A percentile compares a stretch with the other conserved stretches of the same genome.
Evolutionary conservation across 1,284 basidiomycete genomes (phyloP).

Genomic region (Ustilago nuda): DNA sequence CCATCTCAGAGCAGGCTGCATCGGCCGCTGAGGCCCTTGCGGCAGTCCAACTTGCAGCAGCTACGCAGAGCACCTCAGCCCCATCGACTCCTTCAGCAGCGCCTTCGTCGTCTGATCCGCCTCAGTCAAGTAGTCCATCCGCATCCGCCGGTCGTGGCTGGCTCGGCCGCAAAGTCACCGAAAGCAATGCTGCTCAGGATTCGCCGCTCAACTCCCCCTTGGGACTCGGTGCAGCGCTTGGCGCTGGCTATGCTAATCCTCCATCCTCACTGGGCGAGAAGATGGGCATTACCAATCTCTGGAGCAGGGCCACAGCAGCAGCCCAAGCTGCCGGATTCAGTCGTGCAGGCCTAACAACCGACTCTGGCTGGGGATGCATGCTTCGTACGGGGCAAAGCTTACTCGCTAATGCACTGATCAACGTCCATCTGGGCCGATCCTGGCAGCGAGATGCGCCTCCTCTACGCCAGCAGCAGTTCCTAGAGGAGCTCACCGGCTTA

Average conservation of each 20-base stretch:
- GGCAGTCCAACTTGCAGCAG: conserved; percentile 17
- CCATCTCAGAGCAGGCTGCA: conserved; percentile 62
- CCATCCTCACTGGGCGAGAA: conserved; percentile 53
- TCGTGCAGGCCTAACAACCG: conserved; percentile 81
- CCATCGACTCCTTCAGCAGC: conserved; percentile 11
- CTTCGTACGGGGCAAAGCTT: conserved; percentile 91
- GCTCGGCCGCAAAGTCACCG: conserved; percentile 41
- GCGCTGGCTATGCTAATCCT: conserved; percentile 34
- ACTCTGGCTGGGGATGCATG: conserved; percentile 99
- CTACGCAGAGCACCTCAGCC: conserved; percentile 7
- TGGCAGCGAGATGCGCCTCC: conserved; percentile 52
- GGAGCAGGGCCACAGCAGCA: conserved; percentile 61
- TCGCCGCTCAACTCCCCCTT: conserved; percentile 14
- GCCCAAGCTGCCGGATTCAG: conserved; percentile 60
- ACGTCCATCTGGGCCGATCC: conserved; percentile 79
- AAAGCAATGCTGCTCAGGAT: conserved; percentile 32
- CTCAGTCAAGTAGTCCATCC: conserved; percentile 24
- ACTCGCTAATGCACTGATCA: conserved; percentile 86
- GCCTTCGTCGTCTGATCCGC: conserved; percentile 10
- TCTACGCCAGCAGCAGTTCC: conserved; percentile 17
- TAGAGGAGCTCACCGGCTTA: conserved; percentile 22
- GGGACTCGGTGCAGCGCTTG: conserved; percentile 37
- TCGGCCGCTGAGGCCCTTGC: conserved; percentile 42
- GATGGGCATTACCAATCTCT: conserved; percentile 62
- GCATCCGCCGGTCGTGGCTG: conserved; percentile 34